Evolutionary conservation across 768 basidiomycete genomes (phyloP).

Genomic region (Suillus plorans): DNA sequence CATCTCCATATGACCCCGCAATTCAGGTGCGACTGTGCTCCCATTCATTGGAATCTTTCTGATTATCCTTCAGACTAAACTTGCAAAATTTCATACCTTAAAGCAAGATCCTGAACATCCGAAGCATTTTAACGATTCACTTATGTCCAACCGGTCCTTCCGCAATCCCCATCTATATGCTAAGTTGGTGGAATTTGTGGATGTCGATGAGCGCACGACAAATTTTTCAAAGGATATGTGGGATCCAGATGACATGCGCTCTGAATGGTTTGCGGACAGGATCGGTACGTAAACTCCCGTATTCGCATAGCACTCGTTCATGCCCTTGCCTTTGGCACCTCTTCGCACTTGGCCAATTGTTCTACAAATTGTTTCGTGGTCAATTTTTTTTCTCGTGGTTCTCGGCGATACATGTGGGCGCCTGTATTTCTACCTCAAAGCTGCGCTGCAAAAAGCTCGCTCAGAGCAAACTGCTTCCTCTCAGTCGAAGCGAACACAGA

Average conservation of each 20-base stretch:
- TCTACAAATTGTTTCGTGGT: constrained; percentile 3
- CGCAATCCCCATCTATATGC: constrained; percentile 96
- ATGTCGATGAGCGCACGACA: constrained; percentile 84
- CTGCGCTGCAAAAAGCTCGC: constrained; percentile 59
- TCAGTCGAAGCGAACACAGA: constrained; percentile 60
- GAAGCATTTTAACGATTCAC: constrained; percentile 93
- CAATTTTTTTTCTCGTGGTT: neutral
- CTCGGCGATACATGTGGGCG: neutral
- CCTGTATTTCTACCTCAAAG: constrained; percentile 34
- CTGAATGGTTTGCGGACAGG: constrained; percentile 74
- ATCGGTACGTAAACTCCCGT: constrained; percentile 59
- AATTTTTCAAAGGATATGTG: constrained; percentile 78
- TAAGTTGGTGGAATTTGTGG: constrained; percentile 92
- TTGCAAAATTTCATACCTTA: constrained; percentile 73
- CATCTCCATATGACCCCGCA: constrained; percentile 56
- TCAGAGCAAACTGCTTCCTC: constrained; percentile 57
- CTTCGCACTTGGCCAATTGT: constrained; percentile 7
- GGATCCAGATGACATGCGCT: constrained; percentile 61
- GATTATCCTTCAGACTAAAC: constrained; percentile 59
- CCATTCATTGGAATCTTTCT: neutral
- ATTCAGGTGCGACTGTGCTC: constrained; percentile 48
- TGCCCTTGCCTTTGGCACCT: constrained; percentile 5
- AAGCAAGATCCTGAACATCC: constrained; percentile 62
- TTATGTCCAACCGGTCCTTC: constrained; percentile 91
- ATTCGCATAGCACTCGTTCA: neutral